Percentiles rank a stretch among this genome's conserved stretches.
phyloP scores from a whole-genome alignment of 148 eudicot species.

The Rhododendron williamsianum region DNA sequence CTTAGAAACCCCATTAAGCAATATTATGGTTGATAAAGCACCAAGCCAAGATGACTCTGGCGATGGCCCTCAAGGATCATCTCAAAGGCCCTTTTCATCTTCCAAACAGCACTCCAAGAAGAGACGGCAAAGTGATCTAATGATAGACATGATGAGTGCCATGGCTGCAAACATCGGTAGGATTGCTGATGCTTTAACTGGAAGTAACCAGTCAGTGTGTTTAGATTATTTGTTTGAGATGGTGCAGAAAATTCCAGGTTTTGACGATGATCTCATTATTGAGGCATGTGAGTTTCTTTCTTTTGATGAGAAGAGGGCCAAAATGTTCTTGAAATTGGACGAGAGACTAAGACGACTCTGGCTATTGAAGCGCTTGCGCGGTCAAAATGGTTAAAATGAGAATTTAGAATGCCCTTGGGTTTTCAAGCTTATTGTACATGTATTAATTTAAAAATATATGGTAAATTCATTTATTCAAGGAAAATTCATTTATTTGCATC shows the following conservation, averaged over 20 bases:
- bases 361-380: conserved; percentile 10
- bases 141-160: conserved; percentile 6
- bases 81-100: conserved; percentile 1
- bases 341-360: conserved; percentile 12
- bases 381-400: neutral
- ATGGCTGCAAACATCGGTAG: conserved; percentile 12
- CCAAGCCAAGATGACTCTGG: conserved; percentile 2
- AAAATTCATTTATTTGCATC: neutral
- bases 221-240: conserved; percentile 11
- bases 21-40: neutral
- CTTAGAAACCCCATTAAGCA: neutral
- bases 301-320: conserved; percentile 13
- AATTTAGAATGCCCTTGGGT: neutral
- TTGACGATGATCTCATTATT: conserved; percentile 7
- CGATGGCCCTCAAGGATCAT: neutral
- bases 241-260: conserved; percentile 11
- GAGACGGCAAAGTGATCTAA: neutral
- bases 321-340: conserved; percentile 10
- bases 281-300: conserved; percentile 16
- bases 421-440: neutral
- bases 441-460: neutral
- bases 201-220: conserved; percentile 6
- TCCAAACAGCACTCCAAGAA: conserved; percentile 11
- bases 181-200: conserved; percentile 15
- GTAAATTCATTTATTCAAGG: neutral